Base-by-base conservation (phyloP, 2,329 filamentous ascomycete genomes). In the Clonostachys solani region DNA sequence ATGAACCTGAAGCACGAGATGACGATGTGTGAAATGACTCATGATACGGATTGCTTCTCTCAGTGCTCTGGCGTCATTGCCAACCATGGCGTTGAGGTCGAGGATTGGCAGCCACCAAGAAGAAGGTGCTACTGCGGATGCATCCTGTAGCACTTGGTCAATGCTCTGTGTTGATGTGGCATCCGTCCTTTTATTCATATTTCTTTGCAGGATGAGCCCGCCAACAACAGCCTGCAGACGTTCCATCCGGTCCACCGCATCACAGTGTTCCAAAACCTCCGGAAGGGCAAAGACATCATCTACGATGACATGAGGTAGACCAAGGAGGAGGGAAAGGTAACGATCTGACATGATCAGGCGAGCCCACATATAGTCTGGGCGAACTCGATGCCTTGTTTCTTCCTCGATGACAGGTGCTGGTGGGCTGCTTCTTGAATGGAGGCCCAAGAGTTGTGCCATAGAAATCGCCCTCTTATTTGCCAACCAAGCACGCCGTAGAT, bases 401-500 rank as follows among this genome's bases (percentile, higher is more conserved):
- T 38, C 36, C 36, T 38, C 17, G 17, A 38, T 38, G 15, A 38
- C 36, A 29, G 23, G 23, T 29, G 23, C 23, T 29, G 23, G 23
- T 4, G 23, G 23, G 23, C 66, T 33, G 55, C 29, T 12, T 12
- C 33, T 17, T 40, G 29, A 7, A 13, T 29, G 16, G 13, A 75
- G 61, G 5, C 75, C 73, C 62, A 80, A 72, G 33, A 77, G 67
- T 54, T 79, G 76, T 0, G 69, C 75, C 35, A 80, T 62, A 42
- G 66, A 69, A 34, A 81, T 59, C 5, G 74, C 74, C 6, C 75
- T 66, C 1, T 78, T 72, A 18, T 67, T 68, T 7, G 64, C 67
- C 18, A 83, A 58, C 78, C 78, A 83, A 3, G 76, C 66, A 41
- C 75, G 74, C 18, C 77, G 71, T 3, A 80, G 61, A 41, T 78